Conservation (phyloP, 2,329 filamentous ascomycete genomes). For the Colletotrichum zoysiae region DNA sequence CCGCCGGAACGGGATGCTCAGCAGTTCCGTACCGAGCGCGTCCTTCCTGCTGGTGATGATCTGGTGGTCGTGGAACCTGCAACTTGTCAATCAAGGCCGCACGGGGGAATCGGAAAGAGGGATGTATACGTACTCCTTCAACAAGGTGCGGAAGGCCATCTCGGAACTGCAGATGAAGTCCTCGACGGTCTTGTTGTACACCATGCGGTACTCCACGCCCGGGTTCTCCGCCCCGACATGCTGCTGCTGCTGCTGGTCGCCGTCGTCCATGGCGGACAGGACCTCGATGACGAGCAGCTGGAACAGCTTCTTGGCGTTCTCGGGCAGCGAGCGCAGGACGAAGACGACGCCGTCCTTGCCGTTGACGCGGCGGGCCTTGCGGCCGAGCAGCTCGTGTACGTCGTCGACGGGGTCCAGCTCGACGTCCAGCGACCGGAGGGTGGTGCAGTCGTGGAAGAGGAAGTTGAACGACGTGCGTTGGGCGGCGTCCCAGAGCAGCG, state of each 20-base stretch:
- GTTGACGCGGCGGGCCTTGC: slow-evolving; percentile 82
- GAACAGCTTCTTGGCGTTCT: slow-evolving; percentile 92
- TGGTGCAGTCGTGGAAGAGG: slow-evolving; percentile 93
- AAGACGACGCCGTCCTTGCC: slow-evolving; percentile 93
- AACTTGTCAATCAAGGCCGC: not conserved
- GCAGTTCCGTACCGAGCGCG: slow-evolving; percentile 82
- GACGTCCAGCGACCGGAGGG: slow-evolving; percentile 77
- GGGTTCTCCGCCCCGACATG: slow-evolving; percentile 62
- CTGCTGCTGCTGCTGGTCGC: slow-evolving; percentile 53
- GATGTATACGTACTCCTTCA: slow-evolving; percentile 80
- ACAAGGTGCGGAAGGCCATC: slow-evolving; percentile 91
- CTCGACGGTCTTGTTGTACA: slow-evolving; percentile 96
- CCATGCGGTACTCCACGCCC: slow-evolving; percentile 87
- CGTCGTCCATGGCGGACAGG: slow-evolving; percentile 76
- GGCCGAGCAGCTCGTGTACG: slow-evolving; percentile 87
- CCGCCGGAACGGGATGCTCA: slow-evolving; percentile 86
- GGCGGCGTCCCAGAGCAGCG: slow-evolving; percentile 89
- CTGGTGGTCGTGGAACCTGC: slow-evolving; percentile 93
- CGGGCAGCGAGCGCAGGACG: slow-evolving; percentile 88
- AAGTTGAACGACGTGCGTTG: slow-evolving; percentile 88
- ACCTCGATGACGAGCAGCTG: slow-evolving; percentile 87
- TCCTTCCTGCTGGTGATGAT: slow-evolving; percentile 95
- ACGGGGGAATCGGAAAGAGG: slow-evolving; percentile 7
- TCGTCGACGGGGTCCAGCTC: slow-evolving; percentile 91
- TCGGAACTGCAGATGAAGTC: slow-evolving; percentile 98